A percentile compares a stretch with the other conserved stretches of the same genome.
phyloP scores from a whole-genome alignment of 148 eudicot species.

The Vaccinium myrtillus region DNA sequence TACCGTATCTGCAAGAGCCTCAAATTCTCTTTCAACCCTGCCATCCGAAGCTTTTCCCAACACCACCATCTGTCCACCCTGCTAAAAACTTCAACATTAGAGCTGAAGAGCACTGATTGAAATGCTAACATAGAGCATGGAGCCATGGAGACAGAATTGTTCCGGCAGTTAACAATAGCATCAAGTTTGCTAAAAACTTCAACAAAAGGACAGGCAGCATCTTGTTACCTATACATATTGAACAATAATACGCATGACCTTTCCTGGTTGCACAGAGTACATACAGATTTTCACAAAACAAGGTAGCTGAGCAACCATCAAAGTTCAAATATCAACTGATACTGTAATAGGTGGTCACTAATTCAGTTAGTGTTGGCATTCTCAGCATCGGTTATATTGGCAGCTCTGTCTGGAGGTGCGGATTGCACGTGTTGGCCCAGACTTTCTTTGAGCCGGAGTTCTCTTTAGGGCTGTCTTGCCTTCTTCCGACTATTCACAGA shows the following conservation, averaged over 20 bases:
- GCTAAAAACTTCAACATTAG: conserved; percentile 7
- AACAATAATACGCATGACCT: neutral
- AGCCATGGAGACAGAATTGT: neutral
- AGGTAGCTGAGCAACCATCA: neutral
- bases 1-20: conserved; percentile 68
- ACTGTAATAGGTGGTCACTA: neutral
- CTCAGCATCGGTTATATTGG: neutral
- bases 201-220: neutral
- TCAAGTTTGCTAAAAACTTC: neutral
- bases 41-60: conserved; percentile 62
- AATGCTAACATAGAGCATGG: neutral
- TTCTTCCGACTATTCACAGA: too few species aligned
- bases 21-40: conserved; percentile 65
- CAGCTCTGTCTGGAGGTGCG: too few species aligned
- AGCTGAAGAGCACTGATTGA: neutral
- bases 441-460: too few species aligned
- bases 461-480: too few species aligned
- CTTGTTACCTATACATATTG: neutral
- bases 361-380: neutral
- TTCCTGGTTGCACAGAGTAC: neutral
- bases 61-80: conserved; percentile 88
- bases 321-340: neutral
- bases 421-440: too few species aligned
- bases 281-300: neutral
- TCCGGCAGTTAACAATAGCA: neutral